These are phyloP conservation scores for Pinus albicaulis DNA, from an alignment of 75 land plant genomes.

Conservation along the genomic window DNA sequence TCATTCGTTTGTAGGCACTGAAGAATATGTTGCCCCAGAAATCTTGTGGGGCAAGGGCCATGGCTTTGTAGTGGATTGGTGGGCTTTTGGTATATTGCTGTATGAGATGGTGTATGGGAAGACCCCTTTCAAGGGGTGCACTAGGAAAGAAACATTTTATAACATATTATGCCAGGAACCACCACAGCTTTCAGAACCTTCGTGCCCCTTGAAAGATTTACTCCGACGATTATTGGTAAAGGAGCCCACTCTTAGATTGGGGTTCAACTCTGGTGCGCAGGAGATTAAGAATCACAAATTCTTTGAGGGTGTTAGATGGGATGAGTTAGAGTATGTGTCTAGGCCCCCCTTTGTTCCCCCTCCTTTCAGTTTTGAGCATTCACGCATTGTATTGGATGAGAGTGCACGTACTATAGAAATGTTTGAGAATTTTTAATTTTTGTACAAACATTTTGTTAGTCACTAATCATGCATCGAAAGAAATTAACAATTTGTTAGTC, in stretches of 20 bases:
- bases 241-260: constrained; percentile 5
- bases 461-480: no score
- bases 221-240: not conserved
- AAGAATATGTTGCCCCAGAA: constrained; percentile 27
- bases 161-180: constrained; percentile 17
- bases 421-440: not conserved
- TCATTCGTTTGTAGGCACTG: constrained; percentile 39
- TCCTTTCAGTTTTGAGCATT: constrained; percentile 3
- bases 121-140: constrained; percentile 26
- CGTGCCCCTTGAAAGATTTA: constrained; percentile 9
- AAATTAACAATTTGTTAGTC: no score
- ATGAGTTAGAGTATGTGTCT: constrained; percentile 6
- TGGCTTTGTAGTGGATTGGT: constrained; percentile 27
- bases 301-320: constrained; percentile 14
- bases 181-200: constrained; percentile 1
- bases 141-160: constrained; percentile 11
- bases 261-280: not conserved
- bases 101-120: constrained; percentile 24
- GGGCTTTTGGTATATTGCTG: constrained; percentile 22
- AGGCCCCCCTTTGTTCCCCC: constrained; percentile 17
- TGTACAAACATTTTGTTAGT: no score
- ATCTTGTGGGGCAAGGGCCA: constrained; percentile 26
- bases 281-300: constrained; percentile 8
- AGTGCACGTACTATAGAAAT: not conserved
- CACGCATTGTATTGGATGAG: not conserved